Evolutionary conservation across 441 rosid genomes (phyloP).

Genomic region (Adansonia madagascariensis): DNA sequence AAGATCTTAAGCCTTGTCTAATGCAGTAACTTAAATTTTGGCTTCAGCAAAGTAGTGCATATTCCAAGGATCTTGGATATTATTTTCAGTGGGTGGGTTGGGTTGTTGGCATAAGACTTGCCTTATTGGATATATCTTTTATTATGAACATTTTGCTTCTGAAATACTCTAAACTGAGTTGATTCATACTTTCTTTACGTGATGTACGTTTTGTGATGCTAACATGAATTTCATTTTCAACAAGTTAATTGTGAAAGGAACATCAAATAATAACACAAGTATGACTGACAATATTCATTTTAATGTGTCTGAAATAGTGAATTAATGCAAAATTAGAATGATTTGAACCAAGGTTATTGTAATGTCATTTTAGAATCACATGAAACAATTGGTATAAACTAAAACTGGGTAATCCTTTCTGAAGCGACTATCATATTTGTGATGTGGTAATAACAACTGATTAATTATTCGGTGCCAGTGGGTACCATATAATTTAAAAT

Average conservation of each 20-base stretch:
- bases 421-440: background rate
- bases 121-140: background rate
- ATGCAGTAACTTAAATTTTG: background rate
- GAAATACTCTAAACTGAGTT: background rate
- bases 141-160: background rate
- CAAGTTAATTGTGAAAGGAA: background rate
- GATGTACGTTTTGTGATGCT: background rate
- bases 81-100: background rate
- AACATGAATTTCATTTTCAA: background rate
- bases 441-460: background rate
- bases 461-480: slow-evolving; percentile 5
- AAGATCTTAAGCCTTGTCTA: background rate
- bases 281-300: background rate
- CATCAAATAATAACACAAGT: background rate
- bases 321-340: background rate
- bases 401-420: background rate
- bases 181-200: background rate
- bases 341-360: background rate
- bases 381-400: slow-evolving; percentile 2
- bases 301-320: background rate
- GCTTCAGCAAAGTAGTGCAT: background rate
- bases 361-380: slow-evolving; percentile 6
- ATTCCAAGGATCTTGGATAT: background rate
- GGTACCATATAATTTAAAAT: background rate
- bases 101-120: background rate